phyloP scores from a whole-genome alignment of 495 filamentous ascomycete genomes.

The Daldinia loculata region DNA sequence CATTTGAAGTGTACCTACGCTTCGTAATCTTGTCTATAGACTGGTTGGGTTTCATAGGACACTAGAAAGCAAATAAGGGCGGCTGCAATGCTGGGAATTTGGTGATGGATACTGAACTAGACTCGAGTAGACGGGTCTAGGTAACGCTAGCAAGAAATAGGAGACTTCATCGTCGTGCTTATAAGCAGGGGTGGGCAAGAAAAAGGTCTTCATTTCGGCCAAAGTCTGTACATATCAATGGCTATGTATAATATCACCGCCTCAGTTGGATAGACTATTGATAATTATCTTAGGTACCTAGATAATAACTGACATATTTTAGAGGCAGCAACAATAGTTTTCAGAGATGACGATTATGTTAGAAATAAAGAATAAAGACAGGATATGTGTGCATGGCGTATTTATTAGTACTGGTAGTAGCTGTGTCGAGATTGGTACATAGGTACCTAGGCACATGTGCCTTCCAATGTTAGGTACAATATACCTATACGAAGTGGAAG shows the following conservation, averaged over 20 bases:
- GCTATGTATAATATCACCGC: not conserved
- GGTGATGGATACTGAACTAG: not conserved
- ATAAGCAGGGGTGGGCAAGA: not conserved
- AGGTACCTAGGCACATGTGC: not conserved
- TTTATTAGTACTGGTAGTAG: not conserved
- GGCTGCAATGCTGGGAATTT: not conserved
- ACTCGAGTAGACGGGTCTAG: not conserved
- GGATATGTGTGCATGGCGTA: too few relatives aligned
- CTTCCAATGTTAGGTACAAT: not conserved
- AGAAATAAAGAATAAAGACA: too few relatives aligned
- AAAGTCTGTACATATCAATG: not conserved
- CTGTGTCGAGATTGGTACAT: too few relatives aligned
- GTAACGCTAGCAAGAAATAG: not conserved
- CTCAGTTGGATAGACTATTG: too few relatives aligned
- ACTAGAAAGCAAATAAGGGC: conserved; percentile 10
- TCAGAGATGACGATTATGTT: too few relatives aligned
- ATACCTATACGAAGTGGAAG: too few relatives aligned
- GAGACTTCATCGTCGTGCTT: too few relatives aligned
- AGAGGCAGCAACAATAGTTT: too few relatives aligned
- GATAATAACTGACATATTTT: too few relatives aligned
- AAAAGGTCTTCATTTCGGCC: not conserved
- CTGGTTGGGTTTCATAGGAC: not conserved
- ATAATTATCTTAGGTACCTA: too few relatives aligned
- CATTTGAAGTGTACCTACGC: not conserved
- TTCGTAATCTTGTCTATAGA: conserved; percentile 9